Conservation (phyloP, 345 rosid genomes). For the Heritiera fomes region DNA sequence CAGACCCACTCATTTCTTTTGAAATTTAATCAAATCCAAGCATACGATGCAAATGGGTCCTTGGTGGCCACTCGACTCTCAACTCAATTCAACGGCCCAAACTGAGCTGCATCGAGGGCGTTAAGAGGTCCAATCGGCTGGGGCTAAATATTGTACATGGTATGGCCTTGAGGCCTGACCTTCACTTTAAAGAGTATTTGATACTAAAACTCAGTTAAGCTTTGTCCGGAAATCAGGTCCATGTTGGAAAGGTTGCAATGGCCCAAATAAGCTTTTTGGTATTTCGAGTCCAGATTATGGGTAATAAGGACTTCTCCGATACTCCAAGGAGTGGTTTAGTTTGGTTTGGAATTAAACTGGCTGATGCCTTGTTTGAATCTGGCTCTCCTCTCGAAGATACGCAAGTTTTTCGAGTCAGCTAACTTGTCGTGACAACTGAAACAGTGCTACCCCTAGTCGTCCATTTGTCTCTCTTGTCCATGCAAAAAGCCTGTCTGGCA, state of each 20-base stretch:
- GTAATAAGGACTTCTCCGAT: not conserved
- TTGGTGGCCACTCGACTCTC: too few species aligned
- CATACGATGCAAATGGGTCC: too few species aligned
- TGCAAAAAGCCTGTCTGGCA: not conserved
- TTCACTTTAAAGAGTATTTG: too few species aligned
- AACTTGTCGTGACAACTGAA: not conserved
- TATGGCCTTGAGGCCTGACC: too few species aligned
- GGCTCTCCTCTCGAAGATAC: not conserved
- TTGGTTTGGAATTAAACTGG: too few species aligned
- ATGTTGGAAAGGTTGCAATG: not conserved
- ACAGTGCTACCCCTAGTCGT: not conserved
- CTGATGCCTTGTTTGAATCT: too few species aligned
- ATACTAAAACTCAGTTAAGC: not conserved
- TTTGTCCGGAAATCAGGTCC: not conserved
- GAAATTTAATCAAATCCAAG: too few species aligned
- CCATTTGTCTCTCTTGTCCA: not conserved
- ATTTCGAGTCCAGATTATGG: not conserved
- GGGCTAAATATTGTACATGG: too few species aligned
- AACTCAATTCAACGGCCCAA: too few species aligned
- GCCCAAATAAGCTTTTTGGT: not conserved
- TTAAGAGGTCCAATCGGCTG: too few species aligned
- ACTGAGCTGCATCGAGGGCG: too few species aligned
- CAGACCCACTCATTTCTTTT: too few species aligned
- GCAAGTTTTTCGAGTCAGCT: not conserved
- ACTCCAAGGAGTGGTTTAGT: not conserved